Conservation (phyloP, 345 rosid species). For the Gossypium ekmanianum region DNA sequence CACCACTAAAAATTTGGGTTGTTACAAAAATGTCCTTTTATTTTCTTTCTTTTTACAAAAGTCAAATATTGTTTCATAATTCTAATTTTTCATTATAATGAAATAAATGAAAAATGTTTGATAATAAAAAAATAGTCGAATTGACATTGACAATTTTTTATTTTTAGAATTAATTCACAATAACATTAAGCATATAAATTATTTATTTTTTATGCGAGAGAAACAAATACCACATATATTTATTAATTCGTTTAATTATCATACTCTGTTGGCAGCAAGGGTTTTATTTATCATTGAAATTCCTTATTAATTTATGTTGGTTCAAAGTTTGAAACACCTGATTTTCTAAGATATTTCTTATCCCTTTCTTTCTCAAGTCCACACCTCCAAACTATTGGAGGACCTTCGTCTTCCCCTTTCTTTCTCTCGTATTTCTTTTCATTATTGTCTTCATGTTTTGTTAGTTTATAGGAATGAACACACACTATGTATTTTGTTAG, state of each 20-base stretch:
- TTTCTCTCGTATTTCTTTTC: background rate
- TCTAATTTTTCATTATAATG: too few relatives aligned
- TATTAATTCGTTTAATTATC: background rate
- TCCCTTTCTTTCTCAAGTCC: constrained; percentile 16
- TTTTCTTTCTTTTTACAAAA: too few relatives aligned
- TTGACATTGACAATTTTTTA: too few relatives aligned
- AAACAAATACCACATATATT: too few relatives aligned
- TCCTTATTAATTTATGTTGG: background rate
- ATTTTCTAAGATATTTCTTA: background rate
- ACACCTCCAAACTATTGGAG: constrained; percentile 22
- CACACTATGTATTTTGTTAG: background rate
- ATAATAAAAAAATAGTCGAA: too few relatives aligned
- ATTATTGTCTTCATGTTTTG: background rate
- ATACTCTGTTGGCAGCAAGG: background rate
- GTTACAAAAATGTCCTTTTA: too few relatives aligned
- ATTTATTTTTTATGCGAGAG: too few relatives aligned
- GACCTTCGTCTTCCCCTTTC: constrained; percentile 2
- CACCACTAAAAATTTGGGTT: too few relatives aligned
- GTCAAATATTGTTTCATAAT: too few relatives aligned
- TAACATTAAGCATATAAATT: too few relatives aligned
- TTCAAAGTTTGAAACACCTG: background rate
- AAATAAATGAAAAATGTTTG: too few relatives aligned
- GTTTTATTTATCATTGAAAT: background rate
- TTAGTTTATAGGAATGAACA: background rate
- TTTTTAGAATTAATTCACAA: too few relatives aligned